Evolutionary conservation across 352 stramenopile species (phyloP).

Genomic region (Pythium aquatile): DNA sequence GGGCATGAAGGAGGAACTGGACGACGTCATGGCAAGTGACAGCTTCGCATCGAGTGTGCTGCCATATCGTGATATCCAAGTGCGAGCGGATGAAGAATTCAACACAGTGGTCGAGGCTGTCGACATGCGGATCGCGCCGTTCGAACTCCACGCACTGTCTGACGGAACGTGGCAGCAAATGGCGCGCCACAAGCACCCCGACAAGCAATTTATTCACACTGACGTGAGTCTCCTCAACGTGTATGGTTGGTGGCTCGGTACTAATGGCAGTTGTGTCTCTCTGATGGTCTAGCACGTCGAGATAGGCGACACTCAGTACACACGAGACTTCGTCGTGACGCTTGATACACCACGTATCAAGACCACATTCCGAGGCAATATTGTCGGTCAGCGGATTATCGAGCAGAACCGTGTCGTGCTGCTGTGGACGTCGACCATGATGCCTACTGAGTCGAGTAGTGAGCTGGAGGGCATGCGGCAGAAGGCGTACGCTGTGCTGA

Average conservation of each 20-base stretch:
- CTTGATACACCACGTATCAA: not conserved
- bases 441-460: not conserved
- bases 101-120: not conserved
- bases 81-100: not conserved
- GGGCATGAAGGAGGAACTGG: not conserved
- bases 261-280: not conserved
- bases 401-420: not conserved
- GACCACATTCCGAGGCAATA: not conserved
- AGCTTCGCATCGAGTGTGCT: not conserved
- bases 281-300: not conserved
- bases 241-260: not conserved
- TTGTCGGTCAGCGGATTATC: not conserved
- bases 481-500: not conserved
- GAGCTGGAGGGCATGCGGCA: slow-evolving; percentile 1
- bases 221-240: not conserved
- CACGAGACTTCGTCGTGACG: not conserved
- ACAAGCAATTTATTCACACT: not conserved
- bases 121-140: not conserved
- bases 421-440: not conserved
- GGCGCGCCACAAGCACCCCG: not conserved
- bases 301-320: not conserved
- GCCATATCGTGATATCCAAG: not conserved
- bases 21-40: not conserved
- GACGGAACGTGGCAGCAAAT: not conserved
- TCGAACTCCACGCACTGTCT: not conserved